Base-by-base conservation (phyloP, 805 yeast species). In the Yarrowia yakushimensis region DNA sequence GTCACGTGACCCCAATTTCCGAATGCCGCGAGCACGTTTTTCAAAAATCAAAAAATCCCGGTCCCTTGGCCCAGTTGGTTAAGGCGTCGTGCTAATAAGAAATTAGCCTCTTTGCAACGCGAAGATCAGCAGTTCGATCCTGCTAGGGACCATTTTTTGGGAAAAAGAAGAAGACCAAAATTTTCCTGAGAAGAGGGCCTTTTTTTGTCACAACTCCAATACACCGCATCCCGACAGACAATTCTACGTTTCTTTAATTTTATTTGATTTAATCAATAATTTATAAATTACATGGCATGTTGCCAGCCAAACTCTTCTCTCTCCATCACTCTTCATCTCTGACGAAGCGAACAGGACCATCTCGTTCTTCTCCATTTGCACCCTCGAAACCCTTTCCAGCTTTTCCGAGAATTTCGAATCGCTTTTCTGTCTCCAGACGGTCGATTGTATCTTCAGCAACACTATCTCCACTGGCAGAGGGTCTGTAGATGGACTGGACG, bases 81-180 rank as follows among this genome's bases (percentile, higher is more conserved):
- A 50, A 50, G 57, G 57, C 57, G 57, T 50, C 57, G 57, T 50
- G 57, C 57, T 50, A 50, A 50, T 50, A 50, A 33, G 57, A 46
- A 18, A 28, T 55, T n/a, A 54, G 60, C 45, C 27, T 15, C 46
- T 54, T 39, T 54, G 46, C 46, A 37, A 76, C 79, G 78, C 79
- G 76, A 75, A 76, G 79, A 76, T 76, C 79, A 76, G 79, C 79
- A 74, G 79, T 76, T 76, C 79, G 79, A 76, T 69, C 72, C 72
- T 70, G 72, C 70, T 70, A 69, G 71, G 69, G 72, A 69, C 72
- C 72, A 69, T 25, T 37, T 27, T 25, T 52, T 34, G 11, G 15
- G 11, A 13, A 28, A 4, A 8, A 6, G 28, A 4, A 25, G 28
- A 6, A 6, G 28, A 25, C 28, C 4, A 8, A n/a, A n/a, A n/a